Base-by-base conservation (phyloP, 306 rosid genomes). In the Cucurbita maxima region DNA sequence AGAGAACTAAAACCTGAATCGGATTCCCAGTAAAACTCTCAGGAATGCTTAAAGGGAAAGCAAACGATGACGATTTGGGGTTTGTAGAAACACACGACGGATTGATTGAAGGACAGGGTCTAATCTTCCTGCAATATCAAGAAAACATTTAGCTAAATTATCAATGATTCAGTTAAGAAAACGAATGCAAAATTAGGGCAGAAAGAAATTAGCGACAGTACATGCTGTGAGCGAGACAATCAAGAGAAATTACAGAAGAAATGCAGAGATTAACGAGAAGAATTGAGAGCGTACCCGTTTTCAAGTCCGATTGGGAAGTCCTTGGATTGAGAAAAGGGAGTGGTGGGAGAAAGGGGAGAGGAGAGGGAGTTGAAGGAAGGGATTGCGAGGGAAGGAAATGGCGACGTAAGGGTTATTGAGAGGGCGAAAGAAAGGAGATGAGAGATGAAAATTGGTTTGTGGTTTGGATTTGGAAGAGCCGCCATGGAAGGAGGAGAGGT, bases 241-340 rank as follows among this genome's bases (percentile, higher is more conserved):
- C 6, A 6, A 13, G 67, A 36, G 68, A 52, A 40, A 66, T 10
- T 55, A 34, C 76, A 72, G 67, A 30, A 58, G 56, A 19, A 15
- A 15, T 52, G 20, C 1, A 52, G 7, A 19, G n/a, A 52, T 52
- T 15, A 56, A 59, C 16, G 7, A 30, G 10, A 1, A 40, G 34
- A 7, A 30, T 19, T 19, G 3, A 18, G 43, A 59, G 50, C 77
- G 45, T 83, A 90, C 96, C 98, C 98, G 78, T 90, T 81, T 82
- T 88, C 88, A 3, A 88, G 86, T 12, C 98, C 98, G 63, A 80
- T 60, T 64, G 83, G 73, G 74, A 93, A 79, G 79, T 73, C 83
- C 77, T 88, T 90, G 76, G 98, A 80, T 60, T 90, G 94, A 64
- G 98, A 87, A 40, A 93, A 93, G 6, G 98, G 98, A 50, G 98